These are phyloP conservation scores for Diutina ranongensis DNA, from an alignment of 1,139 yeast genomes.

Conservation along the genomic window DNA sequence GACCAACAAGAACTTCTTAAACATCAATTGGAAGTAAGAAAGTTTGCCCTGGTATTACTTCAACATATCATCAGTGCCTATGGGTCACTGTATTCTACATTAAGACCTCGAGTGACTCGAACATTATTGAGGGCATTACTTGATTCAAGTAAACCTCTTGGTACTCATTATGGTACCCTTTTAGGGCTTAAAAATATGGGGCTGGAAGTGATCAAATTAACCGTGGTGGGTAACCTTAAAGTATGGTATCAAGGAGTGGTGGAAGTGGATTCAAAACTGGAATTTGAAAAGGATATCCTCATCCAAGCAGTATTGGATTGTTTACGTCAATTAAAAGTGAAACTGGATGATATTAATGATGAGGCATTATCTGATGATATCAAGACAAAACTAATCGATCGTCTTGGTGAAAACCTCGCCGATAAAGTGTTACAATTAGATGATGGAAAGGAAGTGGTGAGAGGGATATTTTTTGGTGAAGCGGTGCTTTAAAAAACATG, in stretches of 20 bases:
- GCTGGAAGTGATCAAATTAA: conserved; percentile 75
- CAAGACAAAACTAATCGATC: conserved; percentile 34
- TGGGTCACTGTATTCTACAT: conserved; percentile 79
- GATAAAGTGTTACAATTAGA: conserved; percentile 35
- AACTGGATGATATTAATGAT: conserved; percentile 20
- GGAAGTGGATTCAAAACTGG: conserved; percentile 24
- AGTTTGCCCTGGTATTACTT: conserved; percentile 76
- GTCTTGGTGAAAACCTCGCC: conserved; percentile 54
- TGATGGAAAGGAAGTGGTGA: conserved; percentile 45
- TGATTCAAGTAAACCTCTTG: conserved; percentile 65
- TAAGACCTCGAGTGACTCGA: conserved; percentile 89
- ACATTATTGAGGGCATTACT: conserved; percentile 84
- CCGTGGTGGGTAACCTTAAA: conserved; percentile 72
- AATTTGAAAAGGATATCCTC: conserved; percentile 34
- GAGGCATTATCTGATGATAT: conserved; percentile 29
- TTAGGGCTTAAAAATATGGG: conserved; percentile 80
- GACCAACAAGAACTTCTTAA: conserved; percentile 21
- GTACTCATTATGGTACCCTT: conserved; percentile 89
- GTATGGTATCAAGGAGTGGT: conserved; percentile 62
- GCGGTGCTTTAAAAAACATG: conserved; percentile 7
- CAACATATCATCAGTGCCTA: conserved; percentile 67
- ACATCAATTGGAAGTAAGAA: conserved; percentile 58
- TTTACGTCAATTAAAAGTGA: conserved; percentile 32
- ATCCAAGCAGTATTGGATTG: conserved; percentile 43
- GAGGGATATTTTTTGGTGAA: conserved; percentile 77